phyloP scores from a whole-genome alignment of 768 basidiomycete species.

The Phlebiopsis gigantea region DNA sequence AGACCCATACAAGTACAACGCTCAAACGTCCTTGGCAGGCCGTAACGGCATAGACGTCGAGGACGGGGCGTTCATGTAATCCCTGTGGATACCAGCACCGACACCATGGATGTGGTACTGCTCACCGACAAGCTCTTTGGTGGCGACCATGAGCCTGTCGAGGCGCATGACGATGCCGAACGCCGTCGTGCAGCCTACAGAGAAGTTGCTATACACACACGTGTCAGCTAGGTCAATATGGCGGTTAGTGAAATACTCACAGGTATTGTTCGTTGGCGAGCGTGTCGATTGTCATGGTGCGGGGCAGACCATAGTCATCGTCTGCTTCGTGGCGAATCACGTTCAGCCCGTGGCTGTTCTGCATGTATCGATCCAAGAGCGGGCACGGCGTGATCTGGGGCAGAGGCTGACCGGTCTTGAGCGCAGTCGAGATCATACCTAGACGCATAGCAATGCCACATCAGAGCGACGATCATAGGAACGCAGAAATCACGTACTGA shows the following conservation, averaged over 20 bases:
- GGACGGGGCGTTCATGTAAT: slow-evolving; percentile 4
- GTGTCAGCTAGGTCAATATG: neutral
- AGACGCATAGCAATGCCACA: neutral
- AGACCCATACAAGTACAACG: too few species aligned
- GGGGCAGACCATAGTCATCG: slow-evolving; percentile 70
- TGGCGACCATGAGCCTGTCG: slow-evolving; percentile 74
- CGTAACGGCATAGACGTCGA: too few species aligned
- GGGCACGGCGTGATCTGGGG: slow-evolving; percentile 87
- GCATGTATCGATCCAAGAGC: slow-evolving; percentile 41
- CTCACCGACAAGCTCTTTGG: slow-evolving; percentile 84
- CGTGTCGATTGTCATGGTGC: slow-evolving; percentile 65
- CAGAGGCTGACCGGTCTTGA: slow-evolving; percentile 68
- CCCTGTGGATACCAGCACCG: slow-evolving; percentile 24
- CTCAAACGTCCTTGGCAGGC: slow-evolving; percentile 12
- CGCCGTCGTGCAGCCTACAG: slow-evolving; percentile 67
- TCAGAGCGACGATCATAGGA: neutral
- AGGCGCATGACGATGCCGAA: slow-evolving; percentile 67
- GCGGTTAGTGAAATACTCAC: slow-evolving; percentile 34
- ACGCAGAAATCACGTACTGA: slow-evolving; percentile 23
- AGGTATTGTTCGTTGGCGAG: slow-evolving; percentile 75
- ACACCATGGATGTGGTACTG: slow-evolving; percentile 80
- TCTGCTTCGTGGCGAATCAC: slow-evolving; percentile 68
- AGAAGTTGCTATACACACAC: slow-evolving; percentile 33
- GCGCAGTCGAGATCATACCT: slow-evolving; percentile 75
- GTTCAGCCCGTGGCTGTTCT: slow-evolving; percentile 51